These are phyloP conservation scores for Quillaja saponaria DNA, from an alignment of 306 rosid species.

Conservation along the genomic window DNA sequence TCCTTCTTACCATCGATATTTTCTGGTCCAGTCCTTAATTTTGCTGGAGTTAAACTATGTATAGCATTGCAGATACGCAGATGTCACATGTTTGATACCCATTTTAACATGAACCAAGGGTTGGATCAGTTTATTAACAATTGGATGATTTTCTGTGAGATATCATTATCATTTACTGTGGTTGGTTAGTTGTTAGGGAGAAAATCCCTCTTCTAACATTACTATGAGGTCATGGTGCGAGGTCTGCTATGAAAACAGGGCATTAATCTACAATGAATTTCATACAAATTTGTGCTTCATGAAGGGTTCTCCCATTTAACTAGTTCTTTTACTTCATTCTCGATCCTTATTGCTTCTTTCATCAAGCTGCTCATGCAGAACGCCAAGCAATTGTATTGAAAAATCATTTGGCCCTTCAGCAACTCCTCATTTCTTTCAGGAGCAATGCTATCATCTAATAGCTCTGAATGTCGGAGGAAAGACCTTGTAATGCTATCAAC, in stretches of 20 bases:
- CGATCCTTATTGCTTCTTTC: conserved; percentile 57
- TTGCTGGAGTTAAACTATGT: no score
- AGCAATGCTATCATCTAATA: conserved; percentile 36
- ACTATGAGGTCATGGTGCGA: not conserved
- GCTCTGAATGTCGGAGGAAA: conserved; percentile 49
- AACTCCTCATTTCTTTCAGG: conserved; percentile 44
- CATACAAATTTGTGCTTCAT: conserved; percentile 31
- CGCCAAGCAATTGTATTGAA: conserved; percentile 56
- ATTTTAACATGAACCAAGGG: no score
- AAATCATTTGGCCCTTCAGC: conserved; percentile 46
- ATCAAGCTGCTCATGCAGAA: conserved; percentile 58
- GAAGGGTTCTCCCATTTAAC: conserved; percentile 61
- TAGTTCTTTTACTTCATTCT: conserved; percentile 52
- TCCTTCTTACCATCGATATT: no score
- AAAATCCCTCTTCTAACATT: no score
- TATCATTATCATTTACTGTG: no score
- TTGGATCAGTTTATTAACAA: no score
- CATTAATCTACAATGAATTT: conserved; percentile 40
- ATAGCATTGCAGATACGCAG: no score
- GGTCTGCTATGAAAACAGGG: not conserved
- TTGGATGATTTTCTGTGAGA: no score
- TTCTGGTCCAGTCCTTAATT: no score
- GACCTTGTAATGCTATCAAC: conserved; percentile 41
- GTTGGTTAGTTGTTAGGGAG: no score
- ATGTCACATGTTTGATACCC: no score